These are phyloP conservation scores for Dunaliella primolecta DNA, from an alignment of 139 green algal species.

Conservation along the genomic window DNA sequence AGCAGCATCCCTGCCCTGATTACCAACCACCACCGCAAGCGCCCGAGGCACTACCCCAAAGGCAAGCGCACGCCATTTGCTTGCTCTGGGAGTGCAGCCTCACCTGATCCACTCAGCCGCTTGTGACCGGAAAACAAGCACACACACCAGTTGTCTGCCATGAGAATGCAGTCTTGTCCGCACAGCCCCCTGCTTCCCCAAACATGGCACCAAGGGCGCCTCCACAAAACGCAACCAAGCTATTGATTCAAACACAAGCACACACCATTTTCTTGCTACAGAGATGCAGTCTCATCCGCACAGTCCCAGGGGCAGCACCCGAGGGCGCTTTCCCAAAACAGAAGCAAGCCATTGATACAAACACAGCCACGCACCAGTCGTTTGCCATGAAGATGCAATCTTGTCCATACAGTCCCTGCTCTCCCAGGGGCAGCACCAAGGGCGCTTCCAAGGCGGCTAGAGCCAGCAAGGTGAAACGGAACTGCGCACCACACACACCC, in stretches of 20 bases:
- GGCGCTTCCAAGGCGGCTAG: constrained; percentile 72
- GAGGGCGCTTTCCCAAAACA: no score
- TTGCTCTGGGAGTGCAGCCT: no score
- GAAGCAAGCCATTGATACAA: neutral
- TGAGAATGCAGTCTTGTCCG: neutral
- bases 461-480: constrained; percentile 71
- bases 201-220: no score
- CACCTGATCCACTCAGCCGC: no score
- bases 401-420: constrained; percentile 48
- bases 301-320: neutral
- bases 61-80: no score
- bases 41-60: no score
- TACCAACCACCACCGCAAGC: no score
- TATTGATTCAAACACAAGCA: no score
- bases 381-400: constrained; percentile 62
- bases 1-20: no score
- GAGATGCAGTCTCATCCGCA: neutral
- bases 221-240: no score
- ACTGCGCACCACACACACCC: constrained; percentile 37
- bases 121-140: neutral
- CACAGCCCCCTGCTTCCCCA: no score
- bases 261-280: neutral
- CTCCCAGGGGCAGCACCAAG: constrained; percentile 51
- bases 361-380: constrained; percentile 37
- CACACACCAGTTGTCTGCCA: neutral